Percentiles rank a stretch among this genome's conserved stretches.
Evolutionary conservation across 345 rosid genomes (phyloP).

Genomic region (Citrus medica): DNA sequence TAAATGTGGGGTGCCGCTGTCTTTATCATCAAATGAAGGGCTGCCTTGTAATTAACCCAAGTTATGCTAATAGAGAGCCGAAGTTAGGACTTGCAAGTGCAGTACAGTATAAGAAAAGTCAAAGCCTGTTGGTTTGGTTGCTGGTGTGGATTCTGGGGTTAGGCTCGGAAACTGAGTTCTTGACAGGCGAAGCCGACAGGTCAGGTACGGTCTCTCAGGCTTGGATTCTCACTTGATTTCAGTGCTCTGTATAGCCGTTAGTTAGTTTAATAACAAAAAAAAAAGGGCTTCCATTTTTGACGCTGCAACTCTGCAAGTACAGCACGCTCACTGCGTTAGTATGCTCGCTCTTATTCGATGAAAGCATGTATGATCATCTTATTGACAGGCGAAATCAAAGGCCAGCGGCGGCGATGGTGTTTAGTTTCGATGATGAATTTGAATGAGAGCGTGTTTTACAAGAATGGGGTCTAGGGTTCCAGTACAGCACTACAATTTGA

Average conservation of each 20-base stretch:
- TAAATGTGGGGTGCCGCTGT: too few relatives aligned
- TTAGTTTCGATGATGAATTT: background rate
- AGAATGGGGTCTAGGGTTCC: constrained; percentile 82
- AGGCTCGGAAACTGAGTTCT: constrained; percentile 46
- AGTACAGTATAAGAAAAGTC: background rate
- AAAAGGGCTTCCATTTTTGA: background rate
- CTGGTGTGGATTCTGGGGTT: constrained; percentile 32
- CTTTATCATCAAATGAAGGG: too few relatives aligned
- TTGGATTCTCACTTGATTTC: constrained; percentile 25
- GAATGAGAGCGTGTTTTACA: background rate
- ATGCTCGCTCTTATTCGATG: background rate
- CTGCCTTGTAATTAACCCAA: too few relatives aligned
- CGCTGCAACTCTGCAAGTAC: background rate
- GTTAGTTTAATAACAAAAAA: background rate
- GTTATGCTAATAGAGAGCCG: too few relatives aligned
- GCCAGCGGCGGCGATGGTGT: background rate
- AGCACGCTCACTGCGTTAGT: background rate
- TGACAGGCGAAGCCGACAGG: constrained; percentile 2
- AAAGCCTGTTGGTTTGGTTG: constrained; percentile 22
- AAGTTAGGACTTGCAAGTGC: too few relatives aligned
- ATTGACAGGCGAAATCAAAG: background rate
- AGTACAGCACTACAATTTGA: constrained; percentile 63
- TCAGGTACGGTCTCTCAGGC: constrained; percentile 48
- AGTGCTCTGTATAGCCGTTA: constrained; percentile 34
- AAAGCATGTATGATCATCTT: background rate